A percentile compares a stretch with the other conserved stretches of the same genome.
Evolutionary conservation across 2,329 filamentous ascomycete species (phyloP).

Genomic region (Stachybotrys chartarum): DNA sequence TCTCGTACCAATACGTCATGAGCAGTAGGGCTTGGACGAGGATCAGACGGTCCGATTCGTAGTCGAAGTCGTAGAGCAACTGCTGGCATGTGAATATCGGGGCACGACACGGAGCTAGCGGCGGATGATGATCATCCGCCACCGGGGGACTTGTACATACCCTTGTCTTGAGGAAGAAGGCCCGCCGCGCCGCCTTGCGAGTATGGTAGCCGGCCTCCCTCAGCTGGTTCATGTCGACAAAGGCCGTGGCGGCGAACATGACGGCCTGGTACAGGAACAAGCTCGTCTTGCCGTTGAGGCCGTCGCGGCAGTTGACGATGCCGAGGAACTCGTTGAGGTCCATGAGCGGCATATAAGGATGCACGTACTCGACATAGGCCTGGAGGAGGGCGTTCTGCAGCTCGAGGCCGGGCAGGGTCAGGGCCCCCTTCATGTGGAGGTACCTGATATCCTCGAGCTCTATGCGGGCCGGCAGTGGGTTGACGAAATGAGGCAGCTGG

Average conservation of each 20-base stretch:
- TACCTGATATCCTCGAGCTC: constrained; percentile 77
- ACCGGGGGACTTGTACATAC: constrained; percentile 39
- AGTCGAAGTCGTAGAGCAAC: constrained; percentile 92
- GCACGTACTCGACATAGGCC: constrained; percentile 81
- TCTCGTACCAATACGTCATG: constrained; percentile 98
- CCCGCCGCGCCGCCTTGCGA: constrained; percentile 75
- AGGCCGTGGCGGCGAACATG: constrained; percentile 89
- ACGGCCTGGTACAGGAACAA: constrained; percentile 87
- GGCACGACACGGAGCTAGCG: neutral
- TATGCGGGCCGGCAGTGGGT: constrained; percentile 70
- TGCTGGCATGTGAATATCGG: constrained; percentile 27
- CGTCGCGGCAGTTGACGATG: constrained; percentile 59
- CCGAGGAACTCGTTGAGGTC: constrained; percentile 56
- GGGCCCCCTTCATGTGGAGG: constrained; percentile 74
- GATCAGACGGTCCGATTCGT: constrained; percentile 81
- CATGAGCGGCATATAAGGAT: constrained; percentile 88
- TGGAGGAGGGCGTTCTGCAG: constrained; percentile 77
- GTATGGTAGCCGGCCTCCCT: constrained; percentile 69
- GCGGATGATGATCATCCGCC: neutral
- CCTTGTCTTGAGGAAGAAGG: constrained; percentile 83
- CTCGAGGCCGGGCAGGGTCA: constrained; percentile 62
- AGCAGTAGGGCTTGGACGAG: constrained; percentile 82
- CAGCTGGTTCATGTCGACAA: constrained; percentile 73
- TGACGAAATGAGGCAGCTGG: constrained; percentile 63
- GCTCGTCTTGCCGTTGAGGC: constrained; percentile 65